phyloP scores from a whole-genome alignment of 1,139 yeast species.

The Diutina siamensis region DNA sequence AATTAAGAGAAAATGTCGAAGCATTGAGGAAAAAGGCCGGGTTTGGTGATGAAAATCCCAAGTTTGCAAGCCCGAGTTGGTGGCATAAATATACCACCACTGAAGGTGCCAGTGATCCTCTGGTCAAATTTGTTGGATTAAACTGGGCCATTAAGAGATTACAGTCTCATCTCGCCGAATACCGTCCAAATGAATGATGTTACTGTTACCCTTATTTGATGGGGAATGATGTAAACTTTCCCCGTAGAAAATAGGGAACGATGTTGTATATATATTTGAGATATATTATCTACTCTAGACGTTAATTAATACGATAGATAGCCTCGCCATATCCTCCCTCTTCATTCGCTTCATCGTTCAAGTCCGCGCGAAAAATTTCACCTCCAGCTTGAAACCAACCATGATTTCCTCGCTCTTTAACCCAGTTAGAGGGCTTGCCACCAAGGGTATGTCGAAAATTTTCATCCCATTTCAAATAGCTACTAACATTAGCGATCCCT shows the following conservation, averaged over 20 bases:
- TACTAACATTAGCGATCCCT: slow-evolving; percentile 2
- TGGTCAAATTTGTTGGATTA: slow-evolving; percentile 55
- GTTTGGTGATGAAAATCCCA: slow-evolving; percentile 33
- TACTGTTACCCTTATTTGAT: too few species aligned
- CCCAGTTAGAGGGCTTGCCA: slow-evolving; percentile 5
- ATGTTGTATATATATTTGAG: too few species aligned
- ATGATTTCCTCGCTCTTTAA: not conserved
- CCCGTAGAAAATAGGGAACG: too few species aligned
- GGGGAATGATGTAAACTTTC: too few species aligned
- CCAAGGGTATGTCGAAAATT: not conserved
- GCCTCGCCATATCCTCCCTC: not conserved
- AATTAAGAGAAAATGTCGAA: slow-evolving; percentile 53
- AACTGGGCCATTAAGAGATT: slow-evolving; percentile 72
- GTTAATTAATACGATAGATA: too few species aligned
- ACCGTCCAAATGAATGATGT: slow-evolving; percentile 8
- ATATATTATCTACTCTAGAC: too few species aligned
- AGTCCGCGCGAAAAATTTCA: not conserved
- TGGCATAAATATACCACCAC: slow-evolving; percentile 58
- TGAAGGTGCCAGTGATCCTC: slow-evolving; percentile 60
- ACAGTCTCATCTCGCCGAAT: slow-evolving; percentile 44
- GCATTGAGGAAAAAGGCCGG: slow-evolving; percentile 40
- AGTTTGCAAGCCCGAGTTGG: slow-evolving; percentile 56
- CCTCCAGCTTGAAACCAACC: not conserved
- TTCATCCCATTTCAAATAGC: not conserved
- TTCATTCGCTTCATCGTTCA: not conserved